A percentile compares a stretch with the other conserved stretches of the same genome.
These are phyloP conservation scores for Eutrema japonicum DNA, from an alignment of 345 rosid genomes.

Conservation along the genomic window DNA sequence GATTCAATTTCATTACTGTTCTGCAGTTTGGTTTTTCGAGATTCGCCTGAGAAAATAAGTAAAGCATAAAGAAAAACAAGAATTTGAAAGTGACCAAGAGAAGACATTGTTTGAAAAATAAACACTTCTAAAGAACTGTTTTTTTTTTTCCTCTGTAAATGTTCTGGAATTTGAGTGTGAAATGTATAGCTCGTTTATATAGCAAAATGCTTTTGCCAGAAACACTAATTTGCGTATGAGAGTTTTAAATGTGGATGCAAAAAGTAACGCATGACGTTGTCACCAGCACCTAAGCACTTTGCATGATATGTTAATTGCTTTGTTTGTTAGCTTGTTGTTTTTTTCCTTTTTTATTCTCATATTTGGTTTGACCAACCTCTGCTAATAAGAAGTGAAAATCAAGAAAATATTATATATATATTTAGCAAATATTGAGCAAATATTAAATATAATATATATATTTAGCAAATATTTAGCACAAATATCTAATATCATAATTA, in stretches of 20 bases:
- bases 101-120: slow-evolving; percentile 28
- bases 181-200: slow-evolving; percentile 9
- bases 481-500: background rate
- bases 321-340: slow-evolving; percentile 33
- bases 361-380: background rate
- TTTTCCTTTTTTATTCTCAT: background rate
- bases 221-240: slow-evolving; percentile 18
- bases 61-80: slow-evolving; percentile 36
- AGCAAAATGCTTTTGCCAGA: background rate
- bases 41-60: slow-evolving; percentile 34
- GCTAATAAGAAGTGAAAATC: background rate
- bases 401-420: background rate
- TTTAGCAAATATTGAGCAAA: too few species aligned
- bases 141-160: background rate
- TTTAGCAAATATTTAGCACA: background rate
- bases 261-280: slow-evolving; percentile 43
- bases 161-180: slow-evolving; percentile 24
- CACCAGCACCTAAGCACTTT: slow-evolving; percentile 31
- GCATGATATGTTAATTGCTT: slow-evolving; percentile 22
- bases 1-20: slow-evolving; percentile 1
- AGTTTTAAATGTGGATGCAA: slow-evolving; percentile 28
- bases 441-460: too few species aligned
- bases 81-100: slow-evolving; percentile 32
- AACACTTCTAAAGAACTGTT: background rate
- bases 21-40: slow-evolving; percentile 9